Evolutionary conservation across 345 rosid species (phyloP), one percentile per base, ranked within the genome.

Genomic region (Draba incana): DNA sequence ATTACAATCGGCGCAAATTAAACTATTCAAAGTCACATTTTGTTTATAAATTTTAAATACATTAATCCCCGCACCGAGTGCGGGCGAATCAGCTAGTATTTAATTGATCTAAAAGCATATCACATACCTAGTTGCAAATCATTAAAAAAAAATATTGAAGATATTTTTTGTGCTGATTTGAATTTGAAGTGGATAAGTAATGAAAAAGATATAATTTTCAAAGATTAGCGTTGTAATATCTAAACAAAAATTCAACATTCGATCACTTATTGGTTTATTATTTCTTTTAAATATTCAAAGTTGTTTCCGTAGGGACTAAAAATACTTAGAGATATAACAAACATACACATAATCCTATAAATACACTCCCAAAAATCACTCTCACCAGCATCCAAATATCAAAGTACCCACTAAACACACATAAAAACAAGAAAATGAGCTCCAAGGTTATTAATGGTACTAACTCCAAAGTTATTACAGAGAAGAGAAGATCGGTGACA

Each of bases 391-490:
- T 23, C 77, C 52, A 72, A 41, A 10, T 31, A 64, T 46, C 69
- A 28, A 24, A 39, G 2, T 24, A 35, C 20, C 28, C 10, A 39
- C 11, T 9, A 27, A 39, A 38, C 15, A 28, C 30, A 63, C 10
- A 28, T 33, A 33, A 65, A 39, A 65, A 12, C 2, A 46, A 33
- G 42, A 71, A 37, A 44, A 72, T 57, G 70, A 72, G 44, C 13
- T 64, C 70, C 20, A 20, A 20, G 20, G 20, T 20, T 20, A 20
- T 20, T 20, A 20, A 20, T 20, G 20, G 55, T 48, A 56, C 57
- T 51, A 71, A 46, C 70, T 64, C 70, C 50, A 63, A 71, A 27
- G 43, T 57, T 24, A 47, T 13, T 47, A 55, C 76, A 56, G 59
- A 72, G 64, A 72, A 64, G 57, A 72, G 64, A 64, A 46, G 64